Base-by-base conservation (phyloP, 176 grass and related monocot species). In the Bonia amplexicaulis region DNA sequence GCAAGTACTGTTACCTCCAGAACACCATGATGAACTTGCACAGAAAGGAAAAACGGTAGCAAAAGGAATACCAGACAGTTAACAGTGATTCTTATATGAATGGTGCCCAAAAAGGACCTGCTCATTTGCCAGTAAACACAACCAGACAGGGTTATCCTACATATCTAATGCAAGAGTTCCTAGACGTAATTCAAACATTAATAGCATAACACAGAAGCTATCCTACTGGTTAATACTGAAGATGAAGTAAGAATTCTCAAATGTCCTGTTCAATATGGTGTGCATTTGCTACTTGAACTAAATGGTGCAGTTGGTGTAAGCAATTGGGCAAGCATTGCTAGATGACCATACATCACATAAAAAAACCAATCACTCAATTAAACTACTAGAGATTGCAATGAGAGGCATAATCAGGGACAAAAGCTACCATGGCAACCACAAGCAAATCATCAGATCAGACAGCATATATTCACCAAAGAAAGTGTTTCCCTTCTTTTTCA, bases 391-490 rank as follows among this genome's bases (percentile, higher is more conserved):
- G 61, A 55, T 80, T 55, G 76, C 69, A 90, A 75, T 5, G 52
- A 54, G 17, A 76, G 63, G 69, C 64, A 71, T 57, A 72, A 47
- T 17, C 7, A 42, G 15, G 62, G 53, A 20, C 44, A 71, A 86
- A 51, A 66, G 42, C 31, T 79, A 83, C 86, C 74, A 78, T 41
- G 27, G 25, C 35, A 82, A 78, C 20, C 49, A 79, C 9, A 83
- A 23, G 74, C 2, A 67, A 83, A 79, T 25, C 29, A 59, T 73
- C 68, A 83, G 74, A 78, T 79, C 74, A 87, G 61, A 49, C 52
- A 77, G 26, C 66, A 74, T 83, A 83, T 83, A 90, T 87, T 73
- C 84, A 90, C 27, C 5, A 82, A 82, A 37, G 61, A 61, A 51
- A 58, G 42, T 46, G 67, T 70, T 66, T 78, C 61, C 48, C 12